Percentiles rank a stretch among this genome's conserved stretches.
phyloP scores from a whole-genome alignment of 2,329 filamentous ascomycete genomes.

The Penicillium nordicum region DNA sequence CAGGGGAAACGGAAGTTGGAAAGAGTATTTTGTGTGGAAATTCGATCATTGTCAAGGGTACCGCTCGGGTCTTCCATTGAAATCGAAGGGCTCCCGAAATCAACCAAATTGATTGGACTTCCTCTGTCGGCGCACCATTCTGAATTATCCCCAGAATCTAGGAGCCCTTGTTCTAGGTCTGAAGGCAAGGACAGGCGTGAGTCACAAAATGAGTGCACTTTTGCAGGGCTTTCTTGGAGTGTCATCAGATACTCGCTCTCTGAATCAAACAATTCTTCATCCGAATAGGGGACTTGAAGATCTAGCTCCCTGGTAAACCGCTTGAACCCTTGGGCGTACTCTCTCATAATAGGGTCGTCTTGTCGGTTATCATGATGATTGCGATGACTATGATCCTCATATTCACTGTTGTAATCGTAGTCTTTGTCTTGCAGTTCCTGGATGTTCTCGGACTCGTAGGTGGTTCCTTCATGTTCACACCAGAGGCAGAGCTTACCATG shows the following conservation, averaged over 20 bases:
- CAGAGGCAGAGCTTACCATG: neutral
- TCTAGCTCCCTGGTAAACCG: neutral
- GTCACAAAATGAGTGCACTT: neutral
- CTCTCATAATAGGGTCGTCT: neutral
- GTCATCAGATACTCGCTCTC: neutral
- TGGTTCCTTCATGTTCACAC: neutral
- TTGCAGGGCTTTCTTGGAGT: neutral
- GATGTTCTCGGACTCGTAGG: neutral
- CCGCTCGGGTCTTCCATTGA: neutral
- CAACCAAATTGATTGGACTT: too few relatives aligned
- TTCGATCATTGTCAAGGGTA: neutral
- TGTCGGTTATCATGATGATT: neutral
- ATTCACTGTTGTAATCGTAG: neutral
- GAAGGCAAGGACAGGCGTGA: too few relatives aligned
- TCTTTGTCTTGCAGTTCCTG: neutral
- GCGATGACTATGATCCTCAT: neutral
- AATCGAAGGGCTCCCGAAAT: neutral
- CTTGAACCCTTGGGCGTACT: neutral
- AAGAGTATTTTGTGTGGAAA: neutral
- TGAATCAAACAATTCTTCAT: neutral
- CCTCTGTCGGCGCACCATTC: neutral
- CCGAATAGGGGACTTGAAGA: neutral
- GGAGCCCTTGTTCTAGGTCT: neutral
- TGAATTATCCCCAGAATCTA: neutral
- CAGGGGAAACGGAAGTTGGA: neutral